Percentiles rank a stretch among this genome's conserved stretches.
These are phyloP conservation scores for Artemisia annua DNA, from an alignment of 129 eudicot species.

Conservation along the genomic window DNA sequence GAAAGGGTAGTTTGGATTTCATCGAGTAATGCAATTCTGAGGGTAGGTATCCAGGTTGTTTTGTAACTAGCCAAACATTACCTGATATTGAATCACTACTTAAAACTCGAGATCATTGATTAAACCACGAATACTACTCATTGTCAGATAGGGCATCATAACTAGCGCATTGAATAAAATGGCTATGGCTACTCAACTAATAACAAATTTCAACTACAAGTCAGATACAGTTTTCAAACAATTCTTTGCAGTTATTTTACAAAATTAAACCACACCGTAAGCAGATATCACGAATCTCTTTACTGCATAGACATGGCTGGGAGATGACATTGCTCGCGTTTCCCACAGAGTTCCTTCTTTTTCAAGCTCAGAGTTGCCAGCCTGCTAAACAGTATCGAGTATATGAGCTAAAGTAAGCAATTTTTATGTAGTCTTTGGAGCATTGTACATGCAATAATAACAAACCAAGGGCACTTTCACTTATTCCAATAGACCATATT, in stretches of 20 bases:
- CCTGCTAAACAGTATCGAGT: slow-evolving; percentile 9
- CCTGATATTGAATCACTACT: neutral
- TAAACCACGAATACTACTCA: neutral
- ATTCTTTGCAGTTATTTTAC: slow-evolving; percentile 4
- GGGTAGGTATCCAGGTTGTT: too few species aligned
- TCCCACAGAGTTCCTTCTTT: slow-evolving; percentile 8
- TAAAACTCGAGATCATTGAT: neutral
- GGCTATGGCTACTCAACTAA: neutral
- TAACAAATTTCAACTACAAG: slow-evolving; percentile 5
- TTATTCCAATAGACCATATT: too few species aligned
- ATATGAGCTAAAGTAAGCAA: slow-evolving; percentile 16
- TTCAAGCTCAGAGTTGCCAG: slow-evolving; percentile 19
- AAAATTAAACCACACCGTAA: slow-evolving; percentile 24
- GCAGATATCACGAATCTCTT: slow-evolving; percentile 19
- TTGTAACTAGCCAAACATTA: too few species aligned
- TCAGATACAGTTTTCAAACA: slow-evolving; percentile 5
- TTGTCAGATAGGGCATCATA: slow-evolving; percentile 1
- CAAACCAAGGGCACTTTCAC: too few species aligned
- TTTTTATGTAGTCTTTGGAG: neutral
- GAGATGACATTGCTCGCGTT: slow-evolving; percentile 10
- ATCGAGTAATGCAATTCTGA: too few species aligned
- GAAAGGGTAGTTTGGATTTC: too few species aligned
- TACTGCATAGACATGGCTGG: slow-evolving; percentile 26
- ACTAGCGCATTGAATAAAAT: neutral
- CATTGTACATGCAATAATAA: neutral